Base-by-base conservation (phyloP, 768 basidiomycete species). In the Cystofilobasidium capitatum region DNA sequence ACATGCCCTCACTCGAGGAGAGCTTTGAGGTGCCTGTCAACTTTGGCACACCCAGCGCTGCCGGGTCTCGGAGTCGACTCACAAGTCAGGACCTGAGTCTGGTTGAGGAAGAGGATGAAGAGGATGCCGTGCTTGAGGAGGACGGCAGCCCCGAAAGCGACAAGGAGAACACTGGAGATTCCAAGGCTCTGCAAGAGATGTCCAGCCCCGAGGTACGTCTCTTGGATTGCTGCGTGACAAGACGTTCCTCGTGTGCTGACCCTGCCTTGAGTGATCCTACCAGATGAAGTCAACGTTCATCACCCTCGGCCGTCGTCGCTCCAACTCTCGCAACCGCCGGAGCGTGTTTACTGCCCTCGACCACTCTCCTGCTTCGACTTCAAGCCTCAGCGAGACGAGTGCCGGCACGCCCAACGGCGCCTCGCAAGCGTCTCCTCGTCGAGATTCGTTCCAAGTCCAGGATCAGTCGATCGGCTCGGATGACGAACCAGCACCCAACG, bases 281-380 rank as follows among this genome's bases (percentile, higher is more conserved):
- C 26, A 68, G 66, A 47, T 45, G 26, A 54, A 57, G 40, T 51
- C 66, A 13, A 42, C 51, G n/a, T 68, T 36, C 55, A 44, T 68
- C 14, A 60, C 57, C 9, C 60, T 68, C 26, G 55, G 66, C n/a
- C 66, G 60, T 3, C 61, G 66, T 7, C 66, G 66, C 4, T 68
- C 66, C 16, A 59, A 62, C 22, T 59, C 66, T 24, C 24, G 36
- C 29, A 24, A 26, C 33, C 58, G 26, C 17, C 44, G 42, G 12
- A 36, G 59, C 17, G 26, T 39, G 10, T 14, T 33, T 14, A 44
- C 60, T 24, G 39, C 47, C 7, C 57, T 57, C 1, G 37, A 36
- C 26, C 59, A 45, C 33, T 68, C 66, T 3, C 62, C 66, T 8
- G 54, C 66, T 3, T 66, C 65, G 8, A 58, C 49, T 4, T 67